Base-by-base conservation (phyloP, 352 stramenopile species). In the Pythium dissotocum region DNA sequence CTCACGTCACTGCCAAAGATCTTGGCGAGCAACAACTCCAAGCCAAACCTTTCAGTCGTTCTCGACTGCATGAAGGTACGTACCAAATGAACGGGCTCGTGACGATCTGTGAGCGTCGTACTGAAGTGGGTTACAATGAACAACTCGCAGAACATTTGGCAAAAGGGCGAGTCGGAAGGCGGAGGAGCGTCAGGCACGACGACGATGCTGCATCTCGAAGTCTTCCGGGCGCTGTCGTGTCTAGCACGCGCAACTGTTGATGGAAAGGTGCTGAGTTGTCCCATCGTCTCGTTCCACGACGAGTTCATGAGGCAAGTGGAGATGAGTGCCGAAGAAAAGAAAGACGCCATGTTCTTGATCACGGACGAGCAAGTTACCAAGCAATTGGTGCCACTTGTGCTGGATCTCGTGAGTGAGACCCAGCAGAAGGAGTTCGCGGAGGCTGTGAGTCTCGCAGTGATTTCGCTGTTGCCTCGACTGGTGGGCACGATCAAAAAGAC, bases 391-490 rank as follows among this genome's bases (percentile, higher is more conserved):
- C 87, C 87, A 10, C 70, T 93, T 18, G 79, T 79, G 2, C 80
- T 94, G 12, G 87, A 94, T 49, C 78, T 93, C 33, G 77, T 94
- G 24, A 46, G 75, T 14, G 87, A 94, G 28, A 90, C 80, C n/a
- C 81, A 91, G 35, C 80, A 90, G 30, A 94, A 94, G 61, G 87
- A 94, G 28, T 78, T 78, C 48, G 87, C 87, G 10, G 87, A 93
- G 51, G 72, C 75, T 33, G 87, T 80, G 35, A 93, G 85, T 63
- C 63, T 83, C 24, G 65, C 70, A 2, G 63, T 93, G 21, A 86
- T 92, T 32, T 80, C 83, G 1, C 72, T 79, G 10, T 65, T 94
- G 33, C 76, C 85, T 12, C 80, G 87, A 33, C 72, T 94, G 8
- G 75, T 75, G 4, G 71, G 77, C 35, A 61, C 74, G 56, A 67